Base-by-base conservation (phyloP, 2,329 filamentous ascomycete species). In the Claviceps humidiphila region DNA sequence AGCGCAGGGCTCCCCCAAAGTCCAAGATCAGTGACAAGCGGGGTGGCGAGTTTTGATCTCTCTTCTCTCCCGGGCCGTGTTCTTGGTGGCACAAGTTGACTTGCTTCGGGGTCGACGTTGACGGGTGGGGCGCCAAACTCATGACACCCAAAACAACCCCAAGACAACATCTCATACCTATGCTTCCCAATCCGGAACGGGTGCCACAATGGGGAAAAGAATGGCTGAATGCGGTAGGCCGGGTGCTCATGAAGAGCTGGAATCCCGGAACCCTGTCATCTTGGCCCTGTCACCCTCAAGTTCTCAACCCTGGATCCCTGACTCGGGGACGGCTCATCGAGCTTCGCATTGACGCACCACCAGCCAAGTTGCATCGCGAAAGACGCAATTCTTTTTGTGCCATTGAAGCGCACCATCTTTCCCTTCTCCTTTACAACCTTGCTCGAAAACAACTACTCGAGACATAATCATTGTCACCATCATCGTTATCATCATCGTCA, bases 1-100 rank as follows among this genome's bases (percentile, higher is more conserved):
- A 70, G 61, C 60, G 66, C 55, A 60, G 67, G 51, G 67, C 66
- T 26, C 66, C 67, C 14, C 64, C 66, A 53, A 70, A 69, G 55
- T 59, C 66, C 48, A 69, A 68, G 59, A 59, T 58, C 17, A 57
- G 55, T 9, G 62, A 66, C 30, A 68, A 66, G 59, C 64, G 60
- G 54, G 58, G 51, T 51, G 51, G 57, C 38, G 61, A 64, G 38
- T 67, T 63, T 56, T 67, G 56, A 61, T 54, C 49, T 51, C 39
- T 46, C 47, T 24, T 45, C 51, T 22, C 22, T 44, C 37, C 7
- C 14, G 2, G 26, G 43, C 43, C 1, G 17, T 44, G 13, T 20
- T 38, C 46, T 49, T n/a, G 30, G 30, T 34, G 30, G 30, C 30
- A 34, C 30, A 34, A 34, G 30, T 34, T 34, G 4, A 34, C 30